These are phyloP conservation scores for Arthrobotrys musiformis DNA, from an alignment of 2,329 filamentous ascomycete genomes.

Conservation along the genomic window DNA sequence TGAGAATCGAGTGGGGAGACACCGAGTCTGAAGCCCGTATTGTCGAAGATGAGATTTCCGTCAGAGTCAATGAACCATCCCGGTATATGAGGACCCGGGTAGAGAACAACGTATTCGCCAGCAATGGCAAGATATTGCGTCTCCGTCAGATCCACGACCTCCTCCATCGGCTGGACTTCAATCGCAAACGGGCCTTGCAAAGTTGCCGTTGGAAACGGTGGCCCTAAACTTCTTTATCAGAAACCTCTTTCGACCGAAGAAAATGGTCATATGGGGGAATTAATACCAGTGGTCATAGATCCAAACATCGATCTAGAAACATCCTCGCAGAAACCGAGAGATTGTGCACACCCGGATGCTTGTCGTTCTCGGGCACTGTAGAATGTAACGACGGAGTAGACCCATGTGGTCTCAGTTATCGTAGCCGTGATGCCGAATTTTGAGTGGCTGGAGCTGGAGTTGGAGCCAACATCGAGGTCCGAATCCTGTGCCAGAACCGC, in stretches of 20 bases:
- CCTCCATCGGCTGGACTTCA: not conserved
- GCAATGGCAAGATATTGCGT: slow-evolving; percentile 26
- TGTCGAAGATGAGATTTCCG: slow-evolving; percentile 23
- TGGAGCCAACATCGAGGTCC: not conserved
- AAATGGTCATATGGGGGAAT: no score
- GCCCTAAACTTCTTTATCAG: not conserved
- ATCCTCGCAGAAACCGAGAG: slow-evolving; percentile 12
- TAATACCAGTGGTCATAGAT: not conserved
- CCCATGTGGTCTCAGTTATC: not conserved
- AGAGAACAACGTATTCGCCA: not conserved
- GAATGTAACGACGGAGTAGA: not conserved
- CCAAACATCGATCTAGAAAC: slow-evolving; percentile 11
- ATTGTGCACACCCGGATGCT: not conserved
- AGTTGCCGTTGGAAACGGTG: not conserved
- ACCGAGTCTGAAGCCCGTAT: slow-evolving; percentile 27
- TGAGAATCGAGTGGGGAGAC: slow-evolving; percentile 13
- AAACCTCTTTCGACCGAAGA: not conserved
- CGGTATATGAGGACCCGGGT: slow-evolving; percentile 1
- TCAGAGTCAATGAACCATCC: slow-evolving; percentile 29
- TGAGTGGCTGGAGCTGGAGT: not conserved
- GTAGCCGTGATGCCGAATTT: not conserved
- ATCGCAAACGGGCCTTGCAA: slow-evolving; percentile 25
- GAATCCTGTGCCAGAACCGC: not conserved
- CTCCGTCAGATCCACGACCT: not conserved
- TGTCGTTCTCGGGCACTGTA: slow-evolving; percentile 4